phyloP scores from a whole-genome alignment of 2,329 filamentous ascomycete species.

The Fusarium heterosporum region DNA sequence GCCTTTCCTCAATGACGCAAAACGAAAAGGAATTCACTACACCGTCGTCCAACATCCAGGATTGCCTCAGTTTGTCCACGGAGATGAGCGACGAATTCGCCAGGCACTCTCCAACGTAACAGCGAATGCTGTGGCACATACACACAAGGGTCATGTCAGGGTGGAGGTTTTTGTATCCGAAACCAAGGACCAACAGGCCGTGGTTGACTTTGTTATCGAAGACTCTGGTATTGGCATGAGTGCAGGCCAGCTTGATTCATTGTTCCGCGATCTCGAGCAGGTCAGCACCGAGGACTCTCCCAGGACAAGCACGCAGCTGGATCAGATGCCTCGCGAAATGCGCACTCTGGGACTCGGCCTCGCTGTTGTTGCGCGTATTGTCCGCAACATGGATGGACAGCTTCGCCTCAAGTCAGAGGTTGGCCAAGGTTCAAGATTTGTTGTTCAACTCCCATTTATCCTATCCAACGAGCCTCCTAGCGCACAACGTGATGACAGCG shows the following conservation, averaged over 20 bases:
- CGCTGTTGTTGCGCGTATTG: constrained; percentile 86
- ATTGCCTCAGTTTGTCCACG: constrained; percentile 77
- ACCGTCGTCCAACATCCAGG: constrained; percentile 74
- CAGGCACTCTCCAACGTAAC: constrained; percentile 86
- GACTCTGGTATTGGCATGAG: constrained; percentile 83
- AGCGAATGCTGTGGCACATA: constrained; percentile 87
- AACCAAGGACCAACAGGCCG: constrained; percentile 64
- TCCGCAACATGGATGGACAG: constrained; percentile 93
- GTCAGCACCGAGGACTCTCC: constrained; percentile 61
- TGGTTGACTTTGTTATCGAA: constrained; percentile 78
- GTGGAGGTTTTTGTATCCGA: constrained; percentile 76
- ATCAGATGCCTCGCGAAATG: constrained; percentile 48
- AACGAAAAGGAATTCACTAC: constrained; percentile 79
- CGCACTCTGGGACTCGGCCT: constrained; percentile 80
- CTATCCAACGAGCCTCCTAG: constrained; percentile 60
- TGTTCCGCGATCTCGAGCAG: constrained; percentile 70
- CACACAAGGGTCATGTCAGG: constrained; percentile 72
- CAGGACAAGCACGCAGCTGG: constrained; percentile 35
- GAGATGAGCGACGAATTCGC: constrained; percentile 82
- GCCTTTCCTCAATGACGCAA: constrained; percentile 78
- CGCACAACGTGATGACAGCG: constrained; percentile 19
- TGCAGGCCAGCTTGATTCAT: constrained; percentile 66
- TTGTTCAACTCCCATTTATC: constrained; percentile 81
- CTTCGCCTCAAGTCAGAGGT: constrained; percentile 85
- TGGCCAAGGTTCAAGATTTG: constrained; percentile 84